Percentiles rank a stretch among this genome's conserved stretches.
phyloP scores from a whole-genome alignment of 163 green algal species.

The Picocystis sp. region DNA sequence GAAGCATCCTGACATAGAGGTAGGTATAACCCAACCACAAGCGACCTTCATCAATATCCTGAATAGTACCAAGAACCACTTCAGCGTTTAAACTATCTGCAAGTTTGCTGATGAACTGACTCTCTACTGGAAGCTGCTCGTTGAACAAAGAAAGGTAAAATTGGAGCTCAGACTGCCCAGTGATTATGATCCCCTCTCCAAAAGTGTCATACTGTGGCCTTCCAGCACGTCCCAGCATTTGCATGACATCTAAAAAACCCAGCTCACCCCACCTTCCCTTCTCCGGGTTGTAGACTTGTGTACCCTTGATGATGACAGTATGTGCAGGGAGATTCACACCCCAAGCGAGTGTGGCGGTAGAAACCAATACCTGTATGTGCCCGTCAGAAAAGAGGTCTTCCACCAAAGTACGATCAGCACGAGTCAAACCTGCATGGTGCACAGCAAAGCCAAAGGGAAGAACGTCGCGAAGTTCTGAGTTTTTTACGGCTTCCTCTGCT shows the following conservation, averaged over 20 bases:
- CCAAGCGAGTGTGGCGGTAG: constrained; percentile 89
- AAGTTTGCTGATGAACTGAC: constrained; percentile 71
- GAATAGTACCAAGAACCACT: constrained; percentile 79
- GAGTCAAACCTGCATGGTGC: constrained; percentile 81
- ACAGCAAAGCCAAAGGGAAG: constrained; percentile 89
- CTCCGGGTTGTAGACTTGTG: constrained; percentile 77
- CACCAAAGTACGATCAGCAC: constrained; percentile 77
- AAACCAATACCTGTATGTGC: constrained; percentile 81
- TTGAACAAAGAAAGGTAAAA: constrained; percentile 97
- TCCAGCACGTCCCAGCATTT: constrained; percentile 93
- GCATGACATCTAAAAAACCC: constrained; percentile 82
- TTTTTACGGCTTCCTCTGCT: constrained; percentile 52
- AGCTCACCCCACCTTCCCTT: constrained; percentile 57
- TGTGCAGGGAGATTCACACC: constrained; percentile 94
- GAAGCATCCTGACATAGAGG: constrained; percentile 91
- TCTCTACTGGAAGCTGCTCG: constrained; percentile 93
- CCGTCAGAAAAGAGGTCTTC: constrained; percentile 91
- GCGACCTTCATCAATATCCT: constrained; percentile 56
- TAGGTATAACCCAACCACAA: constrained; percentile 95
- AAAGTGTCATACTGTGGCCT: constrained; percentile 85
- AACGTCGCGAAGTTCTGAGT: constrained; percentile 63
- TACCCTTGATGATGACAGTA: constrained; percentile 98
- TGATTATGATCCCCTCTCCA: constrained; percentile 97
- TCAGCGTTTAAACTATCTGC: constrained; percentile 92
- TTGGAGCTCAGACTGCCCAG: constrained; percentile 76